Base-by-base conservation (phyloP, 2,329 filamentous ascomycete genomes). In the Venturia nashicola region DNA sequence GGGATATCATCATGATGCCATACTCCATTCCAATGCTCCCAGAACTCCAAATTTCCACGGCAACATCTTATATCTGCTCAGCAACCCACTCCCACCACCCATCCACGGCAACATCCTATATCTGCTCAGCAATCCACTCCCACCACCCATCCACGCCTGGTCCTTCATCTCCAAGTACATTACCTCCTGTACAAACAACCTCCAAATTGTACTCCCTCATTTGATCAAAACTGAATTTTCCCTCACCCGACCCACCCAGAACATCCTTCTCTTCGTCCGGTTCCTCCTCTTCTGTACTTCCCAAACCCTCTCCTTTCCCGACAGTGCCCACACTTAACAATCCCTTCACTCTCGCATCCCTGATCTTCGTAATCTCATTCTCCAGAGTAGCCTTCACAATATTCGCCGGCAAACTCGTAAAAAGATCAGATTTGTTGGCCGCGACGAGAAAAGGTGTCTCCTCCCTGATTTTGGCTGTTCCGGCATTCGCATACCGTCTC, bases 341-440 rank as follows among this genome's bases (percentile, higher is more conserved):
- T 0, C 91, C 91, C 76, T 89, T 93, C 69, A 87, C 72, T 72
- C 86, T 86, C 48, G 89, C 89, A 65, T 81, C 80, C 59, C 93
- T 84, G 62, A 97, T 88, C 61, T 88, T 84, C 34, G 86, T 85
- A 66, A 97, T 85, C 74, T 97, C 93, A 14, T 82, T 79, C 76
- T 97, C 92, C 16, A 99, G 79, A 67, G 83, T 84, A 62, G 81
- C 81, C 74, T 84, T 87, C 65, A 97, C 89, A 40, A 95, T 79
- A 6, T 83, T 82, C 0, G 89, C 84, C 0, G 94, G 94, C 61
- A 97, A 78, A 8, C 93, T 91, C 0, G 94, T 97, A 73, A 99
- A 99, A 0, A 99, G 81, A 74, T 99, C 94, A 72, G 91, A 83
- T 81, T 99, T 99, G 76, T 97, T 99, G 63, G 91, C 92, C 1